phyloP scores from a whole-genome alignment of 108 stramenopile genomes.

The Cyclotella baltica region DNA sequence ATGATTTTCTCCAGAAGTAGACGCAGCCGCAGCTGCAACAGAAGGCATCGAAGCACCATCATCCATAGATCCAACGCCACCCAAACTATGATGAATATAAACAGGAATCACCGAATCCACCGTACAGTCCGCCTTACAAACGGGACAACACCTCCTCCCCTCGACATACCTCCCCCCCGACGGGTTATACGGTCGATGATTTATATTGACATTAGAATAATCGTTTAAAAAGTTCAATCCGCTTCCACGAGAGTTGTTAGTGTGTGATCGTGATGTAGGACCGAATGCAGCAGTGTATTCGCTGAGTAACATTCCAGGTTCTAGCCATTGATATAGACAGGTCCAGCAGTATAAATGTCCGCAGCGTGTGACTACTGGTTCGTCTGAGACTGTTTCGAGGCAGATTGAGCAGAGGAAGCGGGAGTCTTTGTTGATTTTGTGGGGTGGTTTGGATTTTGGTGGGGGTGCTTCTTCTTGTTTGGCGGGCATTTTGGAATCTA shows the following conservation, averaged over 20 bases:
- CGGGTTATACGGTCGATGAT: constrained; percentile 28
- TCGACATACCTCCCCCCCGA: constrained; percentile 20
- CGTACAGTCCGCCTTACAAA: constrained; percentile 80
- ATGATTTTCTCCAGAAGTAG: background rate
- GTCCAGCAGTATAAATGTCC: constrained; percentile 83
- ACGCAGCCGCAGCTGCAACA: background rate
- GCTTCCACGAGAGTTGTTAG: background rate
- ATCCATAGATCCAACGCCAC: background rate
- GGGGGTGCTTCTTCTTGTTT: constrained; percentile 3
- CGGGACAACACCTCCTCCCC: constrained; percentile 75
- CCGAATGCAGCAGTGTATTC: constrained; percentile 46
- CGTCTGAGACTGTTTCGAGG: constrained; percentile 60
- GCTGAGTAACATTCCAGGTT: constrained; percentile 40
- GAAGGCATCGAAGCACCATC: background rate
- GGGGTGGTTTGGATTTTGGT: background rate
- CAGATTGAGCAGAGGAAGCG: constrained; percentile 74
- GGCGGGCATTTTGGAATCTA: constrained; percentile 8
- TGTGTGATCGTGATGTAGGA: background rate
- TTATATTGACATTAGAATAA: constrained; percentile 9
- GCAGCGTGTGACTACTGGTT: constrained; percentile 77
- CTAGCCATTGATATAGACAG: constrained; percentile 65
- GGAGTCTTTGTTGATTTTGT: constrained; percentile 26
- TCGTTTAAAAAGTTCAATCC: constrained; percentile 36
- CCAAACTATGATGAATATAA: constrained; percentile 66
- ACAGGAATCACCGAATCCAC: constrained; percentile 80